Percentiles rank a stretch among this genome's conserved stretches.
Evolutionary conservation across 2,329 filamentous ascomycete genomes (phyloP).

Genomic region (Ceratocystis diversiconidia): DNA sequence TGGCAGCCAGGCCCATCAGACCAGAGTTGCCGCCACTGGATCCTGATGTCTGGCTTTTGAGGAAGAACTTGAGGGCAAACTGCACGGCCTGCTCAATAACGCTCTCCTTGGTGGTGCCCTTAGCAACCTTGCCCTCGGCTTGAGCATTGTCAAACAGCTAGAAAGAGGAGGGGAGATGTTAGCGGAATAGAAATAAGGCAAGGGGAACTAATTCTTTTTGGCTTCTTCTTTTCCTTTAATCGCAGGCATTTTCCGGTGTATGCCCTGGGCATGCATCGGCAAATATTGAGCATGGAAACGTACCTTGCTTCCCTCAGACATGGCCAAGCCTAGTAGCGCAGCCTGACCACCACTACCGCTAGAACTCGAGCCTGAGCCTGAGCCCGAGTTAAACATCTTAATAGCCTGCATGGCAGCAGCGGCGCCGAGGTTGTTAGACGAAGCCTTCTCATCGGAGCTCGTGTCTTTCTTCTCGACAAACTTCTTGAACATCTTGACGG

Average conservation of each 20-base stretch:
- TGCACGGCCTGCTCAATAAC: slow-evolving; percentile 67
- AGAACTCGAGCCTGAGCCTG: slow-evolving; percentile 25
- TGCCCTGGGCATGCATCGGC: no score
- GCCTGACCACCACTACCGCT: slow-evolving; percentile 38
- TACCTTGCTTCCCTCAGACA: slow-evolving; percentile 74
- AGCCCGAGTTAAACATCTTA: slow-evolving; percentile 57
- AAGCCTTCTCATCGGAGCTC: slow-evolving; percentile 32
- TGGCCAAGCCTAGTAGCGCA: slow-evolving; percentile 69
- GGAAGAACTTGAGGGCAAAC: slow-evolving; percentile 81
- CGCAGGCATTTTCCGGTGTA: no score
- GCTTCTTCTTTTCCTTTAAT: background rate
- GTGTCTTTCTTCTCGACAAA: slow-evolving; percentile 47
- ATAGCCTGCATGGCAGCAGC: slow-evolving; percentile 71
- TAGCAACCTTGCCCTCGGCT: slow-evolving; percentile 37
- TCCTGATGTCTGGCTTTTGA: slow-evolving; percentile 50
- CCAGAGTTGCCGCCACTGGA: slow-evolving; percentile 31
- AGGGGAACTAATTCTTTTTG: background rate
- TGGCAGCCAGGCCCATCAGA: slow-evolving; percentile 33
- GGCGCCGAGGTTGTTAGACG: slow-evolving; percentile 44
- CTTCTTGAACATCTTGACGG: slow-evolving; percentile 60
- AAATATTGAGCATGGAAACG: slow-evolving; percentile 17
- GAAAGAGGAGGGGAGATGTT: background rate
- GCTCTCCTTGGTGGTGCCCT: slow-evolving; percentile 61
- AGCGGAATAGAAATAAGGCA: background rate
- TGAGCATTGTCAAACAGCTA: slow-evolving; percentile 48